These are phyloP conservation scores for Leccinum laetum DNA, from an alignment of 1,284 basidiomycete species.

Conservation along the genomic window DNA sequence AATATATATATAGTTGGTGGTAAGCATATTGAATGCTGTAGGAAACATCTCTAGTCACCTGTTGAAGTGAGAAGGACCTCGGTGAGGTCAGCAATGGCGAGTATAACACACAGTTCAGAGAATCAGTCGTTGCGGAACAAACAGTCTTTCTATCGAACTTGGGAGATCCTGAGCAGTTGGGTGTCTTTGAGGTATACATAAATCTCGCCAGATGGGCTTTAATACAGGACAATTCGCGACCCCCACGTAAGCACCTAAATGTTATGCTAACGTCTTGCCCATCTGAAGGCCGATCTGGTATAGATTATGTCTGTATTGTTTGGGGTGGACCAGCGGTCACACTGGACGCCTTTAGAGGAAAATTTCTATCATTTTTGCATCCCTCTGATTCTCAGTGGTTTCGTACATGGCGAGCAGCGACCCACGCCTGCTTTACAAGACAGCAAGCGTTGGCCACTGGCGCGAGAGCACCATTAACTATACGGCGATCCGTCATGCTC, in stretches of 20 bases:
- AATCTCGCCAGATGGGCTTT: conserved; percentile 18
- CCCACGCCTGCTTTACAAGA: conserved; percentile 5
- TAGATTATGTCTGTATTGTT: conserved; percentile 9
- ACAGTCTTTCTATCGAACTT: conserved; percentile 9
- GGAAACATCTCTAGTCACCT: background rate
- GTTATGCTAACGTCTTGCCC: background rate
- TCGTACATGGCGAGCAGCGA: conserved; percentile 11
- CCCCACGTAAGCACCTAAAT: background rate
- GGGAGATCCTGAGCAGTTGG: conserved; percentile 9
- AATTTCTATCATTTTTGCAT: conserved; percentile 5
- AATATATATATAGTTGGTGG: conserved; percentile 40
- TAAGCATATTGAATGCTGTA: conserved; percentile 11
- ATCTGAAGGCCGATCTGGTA: conserved; percentile 4
- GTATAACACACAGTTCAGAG: conserved; percentile 1
- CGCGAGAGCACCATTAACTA: background rate
- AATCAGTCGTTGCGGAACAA: conserved; percentile 8
- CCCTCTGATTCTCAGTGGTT: conserved; percentile 3
- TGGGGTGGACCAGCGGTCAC: conserved; percentile 17
- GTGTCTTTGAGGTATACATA: conserved; percentile 15
- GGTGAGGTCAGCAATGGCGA: background rate
- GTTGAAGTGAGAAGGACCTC: conserved; percentile 30
- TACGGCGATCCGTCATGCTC: background rate
- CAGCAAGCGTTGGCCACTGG: conserved; percentile 2
- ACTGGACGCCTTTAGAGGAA: conserved; percentile 14
- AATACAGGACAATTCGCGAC: conserved; percentile 5